Evolutionary conservation across 352 stramenopile species (phyloP).

Genomic region (Pythium grandisporangium): DNA sequence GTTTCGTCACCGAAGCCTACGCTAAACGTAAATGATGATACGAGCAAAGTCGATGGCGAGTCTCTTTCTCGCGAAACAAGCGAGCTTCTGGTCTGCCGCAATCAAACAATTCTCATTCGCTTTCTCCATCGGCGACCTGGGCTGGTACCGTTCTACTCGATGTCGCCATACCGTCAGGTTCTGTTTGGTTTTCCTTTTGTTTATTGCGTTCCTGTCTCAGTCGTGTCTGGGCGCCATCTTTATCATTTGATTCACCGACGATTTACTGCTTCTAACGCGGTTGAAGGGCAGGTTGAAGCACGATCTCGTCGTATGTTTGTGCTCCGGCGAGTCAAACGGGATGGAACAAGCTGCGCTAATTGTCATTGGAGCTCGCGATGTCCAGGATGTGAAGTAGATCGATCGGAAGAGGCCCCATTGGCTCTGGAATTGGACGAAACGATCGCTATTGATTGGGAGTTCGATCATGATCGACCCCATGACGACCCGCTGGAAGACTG

Average conservation of each 20-base stretch:
- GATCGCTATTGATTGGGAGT: conserved; percentile 57
- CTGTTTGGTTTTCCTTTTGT: conserved; percentile 33
- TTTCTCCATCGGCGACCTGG: conserved; percentile 29
- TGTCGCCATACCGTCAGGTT: conserved; percentile 18
- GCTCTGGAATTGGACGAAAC: conserved; percentile 39
- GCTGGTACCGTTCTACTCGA: conserved; percentile 49
- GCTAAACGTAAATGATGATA: too few species aligned
- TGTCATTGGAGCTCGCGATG: conserved; percentile 54
- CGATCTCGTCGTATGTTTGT: conserved; percentile 15
- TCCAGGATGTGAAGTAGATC: conserved; percentile 32
- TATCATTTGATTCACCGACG: conserved; percentile 16
- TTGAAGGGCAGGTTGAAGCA: not conserved
- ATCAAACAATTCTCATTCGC: too few species aligned
- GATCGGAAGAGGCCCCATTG: conserved; percentile 15
- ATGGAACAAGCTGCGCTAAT: conserved; percentile 29
- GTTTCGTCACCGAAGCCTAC: too few species aligned
- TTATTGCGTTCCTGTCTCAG: conserved; percentile 6
- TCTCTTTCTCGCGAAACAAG: too few species aligned
- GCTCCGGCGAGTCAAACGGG: conserved; percentile 28
- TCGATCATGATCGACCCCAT: too few species aligned
- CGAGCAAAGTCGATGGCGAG: too few species aligned
- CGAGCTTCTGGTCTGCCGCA: too few species aligned
- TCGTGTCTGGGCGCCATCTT: conserved; percentile 19
- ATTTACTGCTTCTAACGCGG: conserved; percentile 1
- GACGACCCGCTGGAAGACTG: conserved; percentile 10